Evolutionary conservation across 2,329 filamentous ascomycete species (phyloP), one percentile per base, ranked within the genome.

Genomic region (Sphaceloma murrayae): DNA sequence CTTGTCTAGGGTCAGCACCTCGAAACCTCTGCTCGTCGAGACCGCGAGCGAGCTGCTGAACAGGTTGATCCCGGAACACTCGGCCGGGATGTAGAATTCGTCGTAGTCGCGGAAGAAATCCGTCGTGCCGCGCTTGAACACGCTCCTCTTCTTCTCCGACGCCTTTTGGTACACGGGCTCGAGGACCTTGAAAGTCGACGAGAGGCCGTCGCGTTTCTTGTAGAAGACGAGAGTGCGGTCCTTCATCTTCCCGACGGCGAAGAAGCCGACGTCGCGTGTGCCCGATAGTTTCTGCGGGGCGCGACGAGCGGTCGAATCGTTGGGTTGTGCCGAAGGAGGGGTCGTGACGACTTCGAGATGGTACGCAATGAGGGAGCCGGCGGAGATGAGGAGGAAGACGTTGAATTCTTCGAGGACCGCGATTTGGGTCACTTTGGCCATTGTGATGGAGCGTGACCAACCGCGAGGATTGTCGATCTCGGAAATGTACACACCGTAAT

Each of bases 101-200:
- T 98, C 91, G 61, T 88, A 98, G 59, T 98, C 91, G 50, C 91
- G 82, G 78, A 96, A 98, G 55, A 89, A 89, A 55, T 98, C 91
- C 0, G 89, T 95, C 48, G 76, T 79, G 14, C 86, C 86, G 7
- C 75, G 74, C 13, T 78, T 69, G 58, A 77, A 79, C 51, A 81
- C 69, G 5, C 85, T 78, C 3, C 78, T 75, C 55, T 81, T 85
- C 68, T 84, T 89, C 58, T 94, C 85, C 0, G 84, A 80, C 1
- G 87, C 83, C 59, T 94, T 95, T 53, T 95, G 88, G 57, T 91
- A 84, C 18, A 98, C 86, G 1, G 91, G 91, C 61, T 98, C 91
- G 6, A 98, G 77, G 9, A 98, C 87, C 58, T 77, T 96, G 74
- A 98, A 96, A 0, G 84, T 94, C 17, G 86, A 95, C 55, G 88